phyloP scores from a whole-genome alignment of 2,329 filamentous ascomycete genomes.

The Fusarium succisae region DNA sequence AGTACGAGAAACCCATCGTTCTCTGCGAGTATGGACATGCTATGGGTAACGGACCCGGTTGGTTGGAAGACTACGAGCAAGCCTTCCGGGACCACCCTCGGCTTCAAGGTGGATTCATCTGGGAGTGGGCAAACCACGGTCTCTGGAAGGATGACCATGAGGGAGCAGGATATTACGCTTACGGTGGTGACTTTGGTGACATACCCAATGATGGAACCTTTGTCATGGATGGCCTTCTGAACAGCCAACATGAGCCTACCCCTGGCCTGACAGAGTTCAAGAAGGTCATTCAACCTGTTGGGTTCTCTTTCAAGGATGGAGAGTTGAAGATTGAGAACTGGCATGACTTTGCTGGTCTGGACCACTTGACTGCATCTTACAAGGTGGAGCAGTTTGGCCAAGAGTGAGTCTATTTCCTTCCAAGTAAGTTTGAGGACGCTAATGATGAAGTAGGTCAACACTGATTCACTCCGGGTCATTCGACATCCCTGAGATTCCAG shows the following conservation, averaged over 20 bases:
- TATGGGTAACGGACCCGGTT: slow-evolving; percentile 80
- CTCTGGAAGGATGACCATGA: slow-evolving; percentile 57
- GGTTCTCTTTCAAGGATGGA: slow-evolving; percentile 49
- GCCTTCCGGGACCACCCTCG: slow-evolving; percentile 68
- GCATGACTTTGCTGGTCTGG: slow-evolving; percentile 59
- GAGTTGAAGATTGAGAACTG: slow-evolving; percentile 56
- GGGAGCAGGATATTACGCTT: slow-evolving; percentile 64
- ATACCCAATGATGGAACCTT: slow-evolving; percentile 68
- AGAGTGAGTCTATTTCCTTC: slow-evolving; percentile 40
- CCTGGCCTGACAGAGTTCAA: slow-evolving; percentile 66
- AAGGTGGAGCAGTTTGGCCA: slow-evolving; percentile 55
- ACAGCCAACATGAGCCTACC: slow-evolving; percentile 63
- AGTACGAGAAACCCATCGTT: slow-evolving; percentile 66
- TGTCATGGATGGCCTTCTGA: slow-evolving; percentile 68
- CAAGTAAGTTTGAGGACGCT: not conserved
- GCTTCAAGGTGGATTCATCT: slow-evolving; percentile 74
- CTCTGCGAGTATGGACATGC: slow-evolving; percentile 69
- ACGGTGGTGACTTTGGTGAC: slow-evolving; percentile 71
- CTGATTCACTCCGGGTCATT: slow-evolving; percentile 50
- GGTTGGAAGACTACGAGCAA: slow-evolving; percentile 73
- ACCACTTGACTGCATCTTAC: slow-evolving; percentile 55
- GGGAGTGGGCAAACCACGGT: slow-evolving; percentile 73
- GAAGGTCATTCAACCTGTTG: slow-evolving; percentile 66
- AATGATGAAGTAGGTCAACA: slow-evolving; percentile 2
- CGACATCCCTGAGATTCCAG: slow-evolving; percentile 51